Percentiles rank a stretch among this genome's conserved stretches.
Conservation (phyloP, 2,329 filamentous ascomycete species). For the Alternaria hordeiaustralica region DNA sequence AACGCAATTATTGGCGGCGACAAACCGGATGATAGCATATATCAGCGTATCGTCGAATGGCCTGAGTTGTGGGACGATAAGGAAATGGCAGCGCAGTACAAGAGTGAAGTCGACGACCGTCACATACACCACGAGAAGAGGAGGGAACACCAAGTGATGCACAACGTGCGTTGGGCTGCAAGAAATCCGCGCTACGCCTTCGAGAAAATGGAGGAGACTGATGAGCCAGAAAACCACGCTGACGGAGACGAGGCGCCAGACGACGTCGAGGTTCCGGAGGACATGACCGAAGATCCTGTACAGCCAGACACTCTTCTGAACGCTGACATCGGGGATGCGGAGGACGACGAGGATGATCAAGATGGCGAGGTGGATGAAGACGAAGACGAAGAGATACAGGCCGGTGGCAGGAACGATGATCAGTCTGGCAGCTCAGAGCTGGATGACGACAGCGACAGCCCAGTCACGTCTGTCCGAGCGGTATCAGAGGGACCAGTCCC, state of each 20-base stretch:
- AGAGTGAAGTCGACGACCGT: conserved; percentile 34
- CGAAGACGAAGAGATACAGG: conserved; percentile 24
- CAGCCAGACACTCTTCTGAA: conserved; percentile 31
- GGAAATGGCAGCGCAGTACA: conserved; percentile 37
- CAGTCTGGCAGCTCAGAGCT: conserved; percentile 19
- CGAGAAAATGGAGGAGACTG: conserved; percentile 35
- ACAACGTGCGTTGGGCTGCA: conserved; percentile 39
- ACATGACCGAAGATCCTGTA: conserved; percentile 40
- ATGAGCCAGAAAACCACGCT: conserved; percentile 6
- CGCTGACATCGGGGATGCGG: conserved; percentile 26
- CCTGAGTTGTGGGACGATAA: conserved; percentile 44
- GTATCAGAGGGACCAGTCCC: conserved; percentile 28
- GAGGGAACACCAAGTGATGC: conserved; percentile 42
- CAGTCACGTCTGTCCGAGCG: conserved; percentile 16
- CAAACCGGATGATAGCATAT: conserved; percentile 39
- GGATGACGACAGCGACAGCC: conserved; percentile 20
- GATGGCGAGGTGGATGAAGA: conserved; percentile 20
- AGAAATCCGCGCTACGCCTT: conserved; percentile 44
- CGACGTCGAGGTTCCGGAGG: conserved; percentile 36
- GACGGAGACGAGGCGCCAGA: conserved; percentile 22
- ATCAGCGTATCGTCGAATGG: conserved; percentile 41
- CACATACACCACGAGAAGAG: conserved; percentile 30
- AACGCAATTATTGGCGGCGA: conserved; percentile 47
- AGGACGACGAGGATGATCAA: conserved; percentile 26
- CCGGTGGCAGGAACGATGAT: conserved; percentile 20